Base-by-base conservation (phyloP, 306 rosid genomes). In the Corylus americana region DNA sequence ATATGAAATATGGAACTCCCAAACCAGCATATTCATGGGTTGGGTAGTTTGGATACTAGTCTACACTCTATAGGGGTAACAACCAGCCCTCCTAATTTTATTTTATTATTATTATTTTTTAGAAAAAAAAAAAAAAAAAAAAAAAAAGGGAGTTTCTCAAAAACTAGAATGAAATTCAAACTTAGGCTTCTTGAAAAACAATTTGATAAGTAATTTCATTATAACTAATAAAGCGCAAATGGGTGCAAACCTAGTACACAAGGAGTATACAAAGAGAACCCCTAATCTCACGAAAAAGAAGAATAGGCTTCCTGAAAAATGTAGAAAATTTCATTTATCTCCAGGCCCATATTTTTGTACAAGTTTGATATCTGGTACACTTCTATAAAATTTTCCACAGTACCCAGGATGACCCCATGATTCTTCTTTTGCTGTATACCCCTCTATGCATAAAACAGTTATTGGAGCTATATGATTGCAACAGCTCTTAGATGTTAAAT, bases 361-460 rank as follows among this genome's bases (percentile, higher is more conserved):
- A 14, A 66, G 50, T 37, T 66, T 66, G 71, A 66, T 66, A 66
- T 66, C 37, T 66, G 71, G 71, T 16, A 66, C 25, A 17, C 14
- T 25, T 17, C 0, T 14, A 37, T 42, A 1, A 66, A 42, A 11
- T 8, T 17, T 66, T 8, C 71, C 39, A 66, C 71, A 37, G 20
- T 66, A 17, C 22, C 20, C 49, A 66, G 49, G 71, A 16, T 66
- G 48, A 35, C 49, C 13, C 20, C 14, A 14, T 31, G 14, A 66
- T 37, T 49, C 27, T 66, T 66, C 71, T 35, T 66, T 66, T 16
- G 71, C 25, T 17, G 49, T 66, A 35, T 7, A 16, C 25, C 71
- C 16, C 48, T 1, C 49, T 11, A 8, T n/a, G 27, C 17, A 66
- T 37, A 17, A 66, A 35, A 35, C 48, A 66, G 22, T 66, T 66